Evolutionary conservation across 192 early-diverging fungal species (phyloP).

Genomic region (Funneliformis geosporum): DNA sequence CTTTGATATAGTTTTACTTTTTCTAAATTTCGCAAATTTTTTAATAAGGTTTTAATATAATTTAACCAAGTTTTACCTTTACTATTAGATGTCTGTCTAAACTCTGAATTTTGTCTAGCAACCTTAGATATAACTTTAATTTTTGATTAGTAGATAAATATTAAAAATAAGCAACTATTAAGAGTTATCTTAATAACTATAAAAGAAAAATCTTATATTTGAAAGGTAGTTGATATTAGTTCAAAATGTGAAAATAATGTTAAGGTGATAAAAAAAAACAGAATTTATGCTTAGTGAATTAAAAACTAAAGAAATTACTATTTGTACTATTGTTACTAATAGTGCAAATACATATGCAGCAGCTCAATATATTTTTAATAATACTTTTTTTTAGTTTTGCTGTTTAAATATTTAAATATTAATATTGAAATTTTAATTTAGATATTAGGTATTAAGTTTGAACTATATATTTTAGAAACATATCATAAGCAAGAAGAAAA

Average conservation of each 20-base stretch:
- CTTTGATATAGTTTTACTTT: too few relatives aligned
- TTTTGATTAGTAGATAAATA: background rate
- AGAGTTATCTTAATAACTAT: background rate
- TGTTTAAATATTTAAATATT: background rate
- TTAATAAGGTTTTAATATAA: too few relatives aligned
- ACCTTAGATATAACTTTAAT: too few relatives aligned
- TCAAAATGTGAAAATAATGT: background rate
- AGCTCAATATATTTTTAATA: background rate
- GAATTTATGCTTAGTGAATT: background rate
- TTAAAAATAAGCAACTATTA: constrained; percentile 3
- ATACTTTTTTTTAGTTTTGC: background rate
- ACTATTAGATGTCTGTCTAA: too few relatives aligned
- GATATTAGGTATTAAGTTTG: background rate
- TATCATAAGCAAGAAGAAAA: background rate
- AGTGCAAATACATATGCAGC: constrained; percentile 4
- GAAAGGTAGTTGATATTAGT: background rate
- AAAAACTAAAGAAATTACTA: background rate
- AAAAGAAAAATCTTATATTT: background rate
- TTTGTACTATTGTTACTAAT: constrained; percentile 14
- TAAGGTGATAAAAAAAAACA: background rate
- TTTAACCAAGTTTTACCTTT: too few relatives aligned
- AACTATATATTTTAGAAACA: background rate
- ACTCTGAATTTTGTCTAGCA: too few relatives aligned
- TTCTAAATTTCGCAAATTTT: too few relatives aligned
- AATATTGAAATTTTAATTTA: background rate